A percentile compares a stretch with the other conserved stretches of the same genome.
phyloP scores from a whole-genome alignment of 108 stramenopile species.

The Ochromonas danica region DNA sequence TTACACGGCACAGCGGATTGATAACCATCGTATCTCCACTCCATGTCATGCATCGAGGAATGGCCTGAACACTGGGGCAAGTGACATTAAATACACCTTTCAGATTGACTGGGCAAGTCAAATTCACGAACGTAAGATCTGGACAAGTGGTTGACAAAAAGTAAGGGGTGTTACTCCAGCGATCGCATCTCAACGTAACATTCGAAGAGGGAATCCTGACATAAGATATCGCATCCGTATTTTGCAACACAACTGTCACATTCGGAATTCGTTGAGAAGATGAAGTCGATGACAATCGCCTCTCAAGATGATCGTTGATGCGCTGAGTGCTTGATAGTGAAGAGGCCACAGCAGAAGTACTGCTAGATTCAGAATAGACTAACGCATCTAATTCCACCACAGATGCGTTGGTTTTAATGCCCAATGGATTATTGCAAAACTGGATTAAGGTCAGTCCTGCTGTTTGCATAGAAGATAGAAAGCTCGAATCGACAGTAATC shows the following conservation, averaged over 20 bases:
- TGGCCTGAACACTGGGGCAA: neutral
- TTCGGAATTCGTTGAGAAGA: neutral
- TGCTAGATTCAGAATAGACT: no score
- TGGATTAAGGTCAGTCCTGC: neutral
- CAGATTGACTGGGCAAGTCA: neutral
- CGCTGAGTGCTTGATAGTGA: no score
- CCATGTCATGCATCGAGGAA: neutral
- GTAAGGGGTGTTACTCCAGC: neutral
- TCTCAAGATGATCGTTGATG: no score
- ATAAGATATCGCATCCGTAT: neutral
- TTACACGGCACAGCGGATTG: neutral
- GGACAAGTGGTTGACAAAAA: neutral
- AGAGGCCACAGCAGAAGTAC: no score
- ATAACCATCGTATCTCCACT: neutral
- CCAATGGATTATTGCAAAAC: neutral
- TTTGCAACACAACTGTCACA: neutral
- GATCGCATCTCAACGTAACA: neutral
- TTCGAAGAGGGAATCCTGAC: neutral
- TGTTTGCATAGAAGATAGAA: no score
- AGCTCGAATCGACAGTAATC: no score
- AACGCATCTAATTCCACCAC: neutral
- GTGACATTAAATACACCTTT: neutral
- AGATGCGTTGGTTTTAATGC: neutral
- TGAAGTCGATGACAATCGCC: neutral
- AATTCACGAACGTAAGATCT: neutral